Evolutionary conservation across 2,329 filamentous ascomycete genomes (phyloP).

Genomic region (Lomentospora prolificans): DNA sequence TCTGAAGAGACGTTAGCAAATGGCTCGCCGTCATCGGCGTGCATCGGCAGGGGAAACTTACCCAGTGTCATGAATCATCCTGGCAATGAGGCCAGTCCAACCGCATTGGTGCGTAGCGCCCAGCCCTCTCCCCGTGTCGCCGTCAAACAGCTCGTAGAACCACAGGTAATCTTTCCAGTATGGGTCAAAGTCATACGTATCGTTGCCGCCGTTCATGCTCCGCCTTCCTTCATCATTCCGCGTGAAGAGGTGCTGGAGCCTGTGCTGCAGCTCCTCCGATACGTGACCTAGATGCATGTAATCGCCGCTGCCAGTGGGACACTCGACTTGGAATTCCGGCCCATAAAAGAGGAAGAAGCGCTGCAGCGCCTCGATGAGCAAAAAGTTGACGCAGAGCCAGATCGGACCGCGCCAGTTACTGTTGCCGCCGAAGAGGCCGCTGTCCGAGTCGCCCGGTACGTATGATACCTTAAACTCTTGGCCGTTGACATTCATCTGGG

Average conservation of each 20-base stretch:
- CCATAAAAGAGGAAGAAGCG: slow-evolving; percentile 96
- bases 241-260: slow-evolving; percentile 83
- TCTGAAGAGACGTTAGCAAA: slow-evolving; percentile 30
- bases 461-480: slow-evolving; percentile 83
- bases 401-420: slow-evolving; percentile 96
- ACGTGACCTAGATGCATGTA: slow-evolving; percentile 94
- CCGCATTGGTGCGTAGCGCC: slow-evolving; percentile 92
- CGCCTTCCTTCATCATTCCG: slow-evolving; percentile 76
- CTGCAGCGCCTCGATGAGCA: slow-evolving; percentile 88
- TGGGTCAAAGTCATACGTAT: slow-evolving; percentile 81
- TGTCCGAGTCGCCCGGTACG: slow-evolving; percentile 92
- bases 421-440: slow-evolving; percentile 89
- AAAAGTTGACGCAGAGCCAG: slow-evolving; percentile 93
- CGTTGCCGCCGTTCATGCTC: slow-evolving; percentile 77
- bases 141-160: slow-evolving; percentile 98
- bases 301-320: slow-evolving; percentile 67
- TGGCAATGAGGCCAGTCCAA: slow-evolving; percentile 91
- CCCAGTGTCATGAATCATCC: slow-evolving; percentile 97
- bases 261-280: slow-evolving; percentile 89
- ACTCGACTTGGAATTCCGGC: slow-evolving; percentile 78
- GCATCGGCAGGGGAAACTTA: slow-evolving; percentile 36
- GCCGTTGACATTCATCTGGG: slow-evolving; percentile 91
- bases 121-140: slow-evolving; percentile 77
- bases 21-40: not conserved
- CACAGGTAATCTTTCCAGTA: slow-evolving; percentile 89